Evolutionary conservation across 2,329 filamentous ascomycete genomes (phyloP), one percentile per base, ranked within the genome.

Genomic region (Xylariaceae sp.): DNA sequence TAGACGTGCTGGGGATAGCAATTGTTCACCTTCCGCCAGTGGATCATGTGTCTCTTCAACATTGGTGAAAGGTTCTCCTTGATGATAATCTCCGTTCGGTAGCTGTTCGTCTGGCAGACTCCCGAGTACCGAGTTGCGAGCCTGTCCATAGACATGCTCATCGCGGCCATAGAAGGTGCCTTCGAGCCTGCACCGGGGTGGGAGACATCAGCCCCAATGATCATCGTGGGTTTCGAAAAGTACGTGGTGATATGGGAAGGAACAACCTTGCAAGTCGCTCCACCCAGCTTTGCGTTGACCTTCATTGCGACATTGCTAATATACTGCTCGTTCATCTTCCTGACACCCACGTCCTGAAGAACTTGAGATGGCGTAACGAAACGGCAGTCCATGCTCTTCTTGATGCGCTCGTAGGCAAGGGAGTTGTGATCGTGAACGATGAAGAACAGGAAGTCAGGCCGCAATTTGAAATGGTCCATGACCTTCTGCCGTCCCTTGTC

Each of bases 231-330:
- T 0, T 64, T 66, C 1, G 66, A 65, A 60, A 79, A 80, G 55
- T 75, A 77, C 13, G 13, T 2, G 63, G 60, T 16, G 67, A 63
- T 45, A 44, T 69, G 64, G 45, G 69, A 64, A 18, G 71, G 66
- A 36, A 64, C 55, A 9, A 74, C 66, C 42, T 68, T 76, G 47
- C 74, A 85, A 1, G 90, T 97, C 0, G 83, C 80, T 6, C 94
- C 94, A 13, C 94, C 94, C 2, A 99, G 80, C 75, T 99, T 99
- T 3, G 90, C 88, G 63, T 99, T 97, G 59, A 99, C 84, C 75
- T 99, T 99, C 90, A 99, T 94, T 58, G 85, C 82, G 0, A 99
- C 90, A 56, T 99, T 99, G 1, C 89, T 94, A 63, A 89, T 87
- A 71, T 97, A 97, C 63, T 99, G 94, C 0, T 80, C 79, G 18